Base-by-base conservation (phyloP, 1,284 basidiomycete genomes). In the Cerrena zonata region DNA sequence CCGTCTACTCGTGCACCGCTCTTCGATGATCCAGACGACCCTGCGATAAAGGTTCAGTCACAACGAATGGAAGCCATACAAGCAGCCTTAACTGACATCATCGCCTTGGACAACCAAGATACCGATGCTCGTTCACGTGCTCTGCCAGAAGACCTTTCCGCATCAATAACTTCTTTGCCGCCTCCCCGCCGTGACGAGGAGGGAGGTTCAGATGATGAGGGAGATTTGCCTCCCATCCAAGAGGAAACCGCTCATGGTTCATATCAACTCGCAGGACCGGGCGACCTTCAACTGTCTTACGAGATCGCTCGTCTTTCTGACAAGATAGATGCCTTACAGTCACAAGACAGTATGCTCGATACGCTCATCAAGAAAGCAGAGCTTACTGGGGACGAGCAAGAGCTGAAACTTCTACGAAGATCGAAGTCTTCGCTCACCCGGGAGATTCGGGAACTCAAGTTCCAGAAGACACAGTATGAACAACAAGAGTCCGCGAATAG, bases 331-430 rank as follows among this genome's bases (percentile, higher is more conserved):
- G 87, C 88, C 60, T 70, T 94, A 5, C 79, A 86, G 57, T 78
- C 83, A 1, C 95, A 98, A 60, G 85, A 91, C 48, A 70, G 77
- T 18, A 87, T 94, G 69, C 77, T 99, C 12, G 86, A 89, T 53
- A 87, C 85, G 1, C 73, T 98, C 26, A 89, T 96, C 58, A 86
- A 89, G 56, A 94, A 95, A 66, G 95, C 95, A 0, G 95, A 98
- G 63, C 71, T 98, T 39, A 93, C 91, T 0, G 95, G 94, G 0
- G 91, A 93, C 61, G 81, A 78, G 2, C 83, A 89, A 58, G 94
- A 98, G 68, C 77, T 94, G 22, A 80, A 79, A 49, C 77, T 98
- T 19, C 77, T 98, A 43, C 79, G 76, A 45, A 89, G 83, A 57
- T 94, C 91, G 0, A 89, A 88, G 59, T 77, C 84, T 7, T 82